Conservation (phyloP, 202 grass and related monocot genomes). For the Zoysia matrella region DNA sequence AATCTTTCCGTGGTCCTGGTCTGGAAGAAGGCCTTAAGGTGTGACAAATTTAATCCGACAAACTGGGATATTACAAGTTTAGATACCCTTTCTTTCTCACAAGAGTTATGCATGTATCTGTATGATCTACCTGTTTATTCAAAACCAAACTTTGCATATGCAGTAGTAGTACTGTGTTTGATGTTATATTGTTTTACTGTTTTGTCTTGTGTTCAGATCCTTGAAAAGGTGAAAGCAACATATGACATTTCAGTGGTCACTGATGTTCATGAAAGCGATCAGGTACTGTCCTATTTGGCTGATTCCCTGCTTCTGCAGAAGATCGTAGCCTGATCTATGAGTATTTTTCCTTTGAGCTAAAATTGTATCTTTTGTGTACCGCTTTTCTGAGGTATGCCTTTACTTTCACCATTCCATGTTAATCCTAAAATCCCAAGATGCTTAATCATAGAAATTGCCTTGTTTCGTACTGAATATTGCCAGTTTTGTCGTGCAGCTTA, state of each 20-base stretch:
- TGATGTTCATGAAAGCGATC: constrained; percentile 92
- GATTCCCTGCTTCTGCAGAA: background rate
- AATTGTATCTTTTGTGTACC: background rate
- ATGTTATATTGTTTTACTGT: background rate
- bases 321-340: background rate
- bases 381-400: constrained; percentile 11
- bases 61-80: background rate
- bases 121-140: background rate
- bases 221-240: constrained; percentile 88
- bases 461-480: too few species aligned
- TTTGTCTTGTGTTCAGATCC: constrained; percentile 59
- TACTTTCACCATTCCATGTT: background rate
- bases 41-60: background rate
- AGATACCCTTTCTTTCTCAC: background rate
- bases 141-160: background rate
- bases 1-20: constrained; percentile 91
- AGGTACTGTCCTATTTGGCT: constrained; percentile 52
- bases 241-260: constrained; percentile 89
- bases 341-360: background rate
- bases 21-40: constrained; percentile 95
- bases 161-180: background rate
- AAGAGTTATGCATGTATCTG: background rate
- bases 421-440: background rate
- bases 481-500: too few species aligned
- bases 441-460: too few species aligned